Evolutionary conservation across 192 early-diverging fungal genomes (phyloP).

Genomic region (Jimgerdemannia lactiflua): DNA sequence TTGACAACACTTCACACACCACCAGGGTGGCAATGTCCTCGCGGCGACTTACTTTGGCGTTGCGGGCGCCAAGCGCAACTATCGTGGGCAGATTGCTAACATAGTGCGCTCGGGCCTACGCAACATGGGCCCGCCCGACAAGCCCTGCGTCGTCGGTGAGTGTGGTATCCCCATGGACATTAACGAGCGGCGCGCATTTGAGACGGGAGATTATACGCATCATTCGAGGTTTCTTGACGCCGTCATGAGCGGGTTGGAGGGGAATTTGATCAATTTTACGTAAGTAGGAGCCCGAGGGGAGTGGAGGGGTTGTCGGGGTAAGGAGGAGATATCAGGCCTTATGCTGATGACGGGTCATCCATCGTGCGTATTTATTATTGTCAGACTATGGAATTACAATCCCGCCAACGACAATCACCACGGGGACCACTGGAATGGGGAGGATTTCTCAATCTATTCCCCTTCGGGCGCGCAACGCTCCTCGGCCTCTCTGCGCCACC

Average conservation of each 20-base stretch:
- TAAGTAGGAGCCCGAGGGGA: too few relatives aligned
- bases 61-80: slow-evolving; percentile 72
- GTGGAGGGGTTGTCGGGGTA: too few relatives aligned
- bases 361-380: not conserved
- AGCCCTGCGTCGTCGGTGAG: slow-evolving; percentile 75
- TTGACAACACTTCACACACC: slow-evolving; percentile 3
- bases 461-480: slow-evolving; percentile 11
- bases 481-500: not conserved
- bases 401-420: slow-evolving; percentile 71
- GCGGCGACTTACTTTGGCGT: slow-evolving; percentile 77
- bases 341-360: too few relatives aligned
- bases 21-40: slow-evolving; percentile 69
- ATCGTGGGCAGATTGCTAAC: slow-evolving; percentile 67
- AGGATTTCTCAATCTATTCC: slow-evolving; percentile 79
- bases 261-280: slow-evolving; percentile 75
- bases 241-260: slow-evolving; percentile 68
- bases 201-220: slow-evolving; percentile 66
- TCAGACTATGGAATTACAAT: slow-evolving; percentile 86
- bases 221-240: slow-evolving; percentile 79
- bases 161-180: slow-evolving; percentile 89
- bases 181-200: slow-evolving; percentile 68
- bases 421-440: slow-evolving; percentile 86
- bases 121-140: slow-evolving; percentile 48
- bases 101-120: slow-evolving; percentile 54
- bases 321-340: too few relatives aligned